Base-by-base conservation (phyloP, 2,329 filamentous ascomycete species). In the Aspergillus sp. region DNA sequence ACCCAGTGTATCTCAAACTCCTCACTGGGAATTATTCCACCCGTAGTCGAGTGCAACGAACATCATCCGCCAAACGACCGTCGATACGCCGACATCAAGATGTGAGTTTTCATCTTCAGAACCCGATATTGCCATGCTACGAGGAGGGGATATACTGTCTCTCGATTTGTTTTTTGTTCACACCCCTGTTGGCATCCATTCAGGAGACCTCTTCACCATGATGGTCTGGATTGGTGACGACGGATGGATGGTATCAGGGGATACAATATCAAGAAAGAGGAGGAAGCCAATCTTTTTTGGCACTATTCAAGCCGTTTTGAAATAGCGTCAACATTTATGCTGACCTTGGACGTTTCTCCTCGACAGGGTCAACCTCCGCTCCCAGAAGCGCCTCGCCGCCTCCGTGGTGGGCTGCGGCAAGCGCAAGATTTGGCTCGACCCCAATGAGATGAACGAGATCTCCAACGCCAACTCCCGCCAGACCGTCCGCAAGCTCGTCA, bases 341-440 rank as follows among this genome's bases (percentile, higher is more conserved):
- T 66, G 61, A 66, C 58, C 51, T 44, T 53, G 57, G 55, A 63
- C 61, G 59, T 58, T 57, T 52, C 36, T 51, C 43, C 48, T 51
- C 53, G 64, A 64, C 73, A 98, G 93, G 93, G 90, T 95, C 86
- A 97, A 97, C 76, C 86, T 98, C 78, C 86, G 85, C 77, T 97
- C 93, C 76, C 94, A 98, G 85, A 98, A 98, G 86, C 91, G 94
- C 80, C 90, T 98, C 71, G 93, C 93, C 75, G 88, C 93, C 72
- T 87, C 91, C 77, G 93, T 98, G 76, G 88, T 95, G 75, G 89
- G 89, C 82, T 94, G 88, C 81, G 93, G 93, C 75, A 85, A 98
- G 87, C 88, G 91, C 85, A 98, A 98, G 88, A 94, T 98, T 80
- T 98, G 93, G 93, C 90, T 98, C 74, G 93, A 98, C 79, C 93